Percentiles rank a stretch among this genome's conserved stretches.
phyloP scores from a whole-genome alignment of 2,329 filamentous ascomycete species.

The Penicillium sp. region DNA sequence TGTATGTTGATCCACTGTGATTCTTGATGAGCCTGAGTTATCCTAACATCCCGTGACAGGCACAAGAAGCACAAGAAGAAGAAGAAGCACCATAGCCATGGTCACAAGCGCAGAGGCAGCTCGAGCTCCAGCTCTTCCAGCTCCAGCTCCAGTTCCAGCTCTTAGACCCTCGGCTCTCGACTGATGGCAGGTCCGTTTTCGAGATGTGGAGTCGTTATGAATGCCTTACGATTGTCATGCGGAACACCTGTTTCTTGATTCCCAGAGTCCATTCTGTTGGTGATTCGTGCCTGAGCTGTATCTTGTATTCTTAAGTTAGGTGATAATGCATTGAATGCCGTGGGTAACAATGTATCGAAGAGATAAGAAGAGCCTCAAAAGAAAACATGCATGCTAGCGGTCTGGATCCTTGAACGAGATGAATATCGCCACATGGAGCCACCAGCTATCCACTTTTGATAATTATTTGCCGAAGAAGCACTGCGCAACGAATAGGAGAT shows the following conservation, averaged over 20 bases:
- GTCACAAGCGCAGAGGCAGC: conserved; percentile 22
- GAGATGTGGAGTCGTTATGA: background rate
- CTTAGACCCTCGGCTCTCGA: conserved; percentile 17
- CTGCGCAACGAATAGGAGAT: background rate
- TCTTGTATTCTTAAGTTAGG: conserved; percentile 12
- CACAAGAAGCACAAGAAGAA: conserved; percentile 34
- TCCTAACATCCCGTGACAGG: conserved; percentile 22
- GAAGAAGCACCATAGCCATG: conserved; percentile 31
- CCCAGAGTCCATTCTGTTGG: background rate
- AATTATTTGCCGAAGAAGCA: background rate
- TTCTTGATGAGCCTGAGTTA: conserved; percentile 5
- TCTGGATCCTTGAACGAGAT: background rate
- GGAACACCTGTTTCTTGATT: background rate
- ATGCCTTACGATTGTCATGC: background rate
- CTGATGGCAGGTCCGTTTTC: background rate
- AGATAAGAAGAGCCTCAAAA: background rate
- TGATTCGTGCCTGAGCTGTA: background rate
- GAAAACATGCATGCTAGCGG: background rate
- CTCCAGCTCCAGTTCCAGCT: conserved; percentile 31
- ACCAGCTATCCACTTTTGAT: background rate
- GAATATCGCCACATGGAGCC: background rate
- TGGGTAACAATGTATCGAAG: background rate
- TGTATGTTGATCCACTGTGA: conserved; percentile 27
- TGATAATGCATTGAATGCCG: background rate
- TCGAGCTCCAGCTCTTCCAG: conserved; percentile 26